Conservation (phyloP, 1,139 yeast genomes). For the Debaryomyces coudertii region DNA sequence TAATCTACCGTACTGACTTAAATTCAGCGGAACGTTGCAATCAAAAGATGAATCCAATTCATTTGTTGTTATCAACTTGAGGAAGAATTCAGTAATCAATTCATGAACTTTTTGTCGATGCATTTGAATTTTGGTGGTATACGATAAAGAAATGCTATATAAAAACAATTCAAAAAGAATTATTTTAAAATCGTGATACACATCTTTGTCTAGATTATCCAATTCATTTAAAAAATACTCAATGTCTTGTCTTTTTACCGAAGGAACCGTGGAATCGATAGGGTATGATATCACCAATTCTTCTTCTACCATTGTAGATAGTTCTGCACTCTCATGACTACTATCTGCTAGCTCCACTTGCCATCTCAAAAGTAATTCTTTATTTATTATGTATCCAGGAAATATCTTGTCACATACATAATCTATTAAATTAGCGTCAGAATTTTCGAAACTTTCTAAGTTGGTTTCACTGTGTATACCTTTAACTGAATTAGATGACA, state of each 20-base stretch:
- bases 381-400: constrained; percentile 31
- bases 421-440: constrained; percentile 19
- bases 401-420: constrained; percentile 29
- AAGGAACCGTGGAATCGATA: constrained; percentile 10
- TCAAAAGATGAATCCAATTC: constrained; percentile 7
- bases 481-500: not conserved
- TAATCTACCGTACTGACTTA: constrained; percentile 28
- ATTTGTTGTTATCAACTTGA: constrained; percentile 5
- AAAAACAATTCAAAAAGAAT: constrained; percentile 34
- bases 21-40: constrained; percentile 16
- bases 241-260: constrained; percentile 11
- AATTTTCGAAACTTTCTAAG: constrained; percentile 7
- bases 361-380: constrained; percentile 38
- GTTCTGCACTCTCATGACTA: constrained; percentile 21
- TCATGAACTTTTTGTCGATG: constrained; percentile 24
- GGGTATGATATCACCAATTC: constrained; percentile 26
- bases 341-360: constrained; percentile 38
- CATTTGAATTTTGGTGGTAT: constrained; percentile 30
- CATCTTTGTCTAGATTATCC: constrained; percentile 25
- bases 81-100: constrained; percentile 24
- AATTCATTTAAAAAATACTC: constrained; percentile 19
- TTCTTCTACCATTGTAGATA: constrained; percentile 28
- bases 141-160: constrained; percentile 27
- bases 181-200: constrained; percentile 35
- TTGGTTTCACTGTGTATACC: constrained; percentile 1